These are phyloP conservation scores for Trametes coccinea DNA, from an alignment of 768 basidiomycete species.

Conservation along the genomic window DNA sequence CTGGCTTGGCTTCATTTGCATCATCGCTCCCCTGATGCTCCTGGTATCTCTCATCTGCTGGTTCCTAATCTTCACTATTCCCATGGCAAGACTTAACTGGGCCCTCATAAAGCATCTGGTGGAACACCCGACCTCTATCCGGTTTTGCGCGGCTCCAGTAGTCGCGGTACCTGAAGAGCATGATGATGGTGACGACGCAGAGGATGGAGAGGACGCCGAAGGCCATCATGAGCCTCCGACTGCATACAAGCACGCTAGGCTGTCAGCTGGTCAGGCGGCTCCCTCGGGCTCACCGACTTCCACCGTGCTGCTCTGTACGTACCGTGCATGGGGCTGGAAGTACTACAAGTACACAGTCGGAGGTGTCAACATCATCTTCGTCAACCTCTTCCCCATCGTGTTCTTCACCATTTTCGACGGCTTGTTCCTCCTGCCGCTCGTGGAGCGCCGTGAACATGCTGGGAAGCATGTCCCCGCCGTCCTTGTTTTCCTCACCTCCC, in stretches of 20 bases:
- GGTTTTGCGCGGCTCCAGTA: conserved; percentile 88
- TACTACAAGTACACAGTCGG: conserved; percentile 99
- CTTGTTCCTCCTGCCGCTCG: conserved; percentile 72
- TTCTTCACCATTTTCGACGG: conserved; percentile 97
- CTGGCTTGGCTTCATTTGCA: conserved; percentile 71
- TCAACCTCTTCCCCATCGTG: conserved; percentile 91
- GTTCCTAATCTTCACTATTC: conserved; percentile 93
- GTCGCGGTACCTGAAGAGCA: conserved; percentile 52
- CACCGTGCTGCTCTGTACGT: conserved; percentile 92
- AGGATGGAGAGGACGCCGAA: conserved; percentile 22
- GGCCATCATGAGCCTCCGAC: conserved; percentile 42
- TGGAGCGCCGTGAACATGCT: conserved; percentile 56
- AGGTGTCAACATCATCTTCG: conserved; percentile 97
- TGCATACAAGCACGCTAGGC: conserved; percentile 68
- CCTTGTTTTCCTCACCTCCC: conserved; percentile 68
- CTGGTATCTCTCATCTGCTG: conserved; percentile 89
- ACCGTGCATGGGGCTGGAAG: conserved; percentile 83
- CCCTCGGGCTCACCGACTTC: conserved; percentile 81
- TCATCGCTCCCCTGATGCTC: conserved; percentile 90
- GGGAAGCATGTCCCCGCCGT: conserved; percentile 62
- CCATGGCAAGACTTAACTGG: conserved; percentile 98
- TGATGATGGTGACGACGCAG: conserved; percentile 10
- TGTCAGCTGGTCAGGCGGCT: conserved; percentile 86
- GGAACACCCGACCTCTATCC: conserved; percentile 76
- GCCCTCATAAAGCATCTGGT: conserved; percentile 85